Evolutionary conservation across 1,284 basidiomycete species (phyloP), one percentile per base, ranked within the genome.

Genomic region (Ustilago esculenta): DNA sequence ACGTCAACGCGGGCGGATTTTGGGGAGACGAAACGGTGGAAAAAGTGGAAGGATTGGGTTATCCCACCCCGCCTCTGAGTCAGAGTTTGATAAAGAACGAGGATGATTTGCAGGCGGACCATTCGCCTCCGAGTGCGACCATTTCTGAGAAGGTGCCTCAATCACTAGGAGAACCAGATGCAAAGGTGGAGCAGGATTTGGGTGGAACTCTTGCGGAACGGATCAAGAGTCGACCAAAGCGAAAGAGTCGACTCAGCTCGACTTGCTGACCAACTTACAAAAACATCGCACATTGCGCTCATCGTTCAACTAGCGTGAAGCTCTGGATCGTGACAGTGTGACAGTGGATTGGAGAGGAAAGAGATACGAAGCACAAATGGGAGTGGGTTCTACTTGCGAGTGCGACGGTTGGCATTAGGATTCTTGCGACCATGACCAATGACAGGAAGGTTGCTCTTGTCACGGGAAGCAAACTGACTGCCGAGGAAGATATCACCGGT

Each of bases 391-490:
- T 59, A 69, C 47, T 69, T 69, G 30, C 66, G 66, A 36, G 66
- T 58, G 25, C 59, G 54, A 3, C 66, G 49, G 32, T 69, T 69
- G n/a, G 63, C 68, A 46, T 81, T 81, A 14, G 79, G 79, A 17
- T 81, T 81, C 64, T 68, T 79, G 17, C 80, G 51, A 5, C 80
- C 80, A n/a, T 75, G 57, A 2, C 80, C 80, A 20, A 81, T 66
- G n/a, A 61, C 61, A 0, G 80, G 80, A 41, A 81, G 40, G 8
- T 67, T 77, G 32, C 51, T 56, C 42, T 61, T 51, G 21, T 61
- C 30, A 18, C 53, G 34, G 30, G 45, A 41, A 21, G 64, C 43
- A 52, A 68, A 56, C 20, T 58, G 52, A 47, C 72, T 51, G 20
- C 64, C 53, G 40, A 79, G 47, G 27, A 81, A 73, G 51, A 78